A percentile compares a stretch with the other conserved stretches of the same genome.
phyloP scores from a whole-genome alignment of 2,329 filamentous ascomycete genomes.

The Botrytis sinoallii region DNA sequence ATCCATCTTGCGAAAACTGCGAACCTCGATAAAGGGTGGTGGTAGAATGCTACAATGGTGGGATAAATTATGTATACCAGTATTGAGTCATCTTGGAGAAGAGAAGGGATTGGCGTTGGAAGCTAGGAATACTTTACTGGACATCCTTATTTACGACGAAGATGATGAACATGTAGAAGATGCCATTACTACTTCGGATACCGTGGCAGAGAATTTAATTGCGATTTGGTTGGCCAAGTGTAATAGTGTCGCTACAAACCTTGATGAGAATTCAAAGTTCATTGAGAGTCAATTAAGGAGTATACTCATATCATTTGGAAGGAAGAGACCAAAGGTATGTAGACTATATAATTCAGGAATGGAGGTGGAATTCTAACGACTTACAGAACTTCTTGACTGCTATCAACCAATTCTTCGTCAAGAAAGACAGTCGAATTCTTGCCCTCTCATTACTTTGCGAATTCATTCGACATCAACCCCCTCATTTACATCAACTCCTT shows the following conservation, averaged over 20 bases:
- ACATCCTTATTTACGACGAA: conserved; percentile 61
- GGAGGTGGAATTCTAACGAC: conserved; percentile 27
- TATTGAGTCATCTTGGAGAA: conserved; percentile 54
- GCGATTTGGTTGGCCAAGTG: conserved; percentile 54
- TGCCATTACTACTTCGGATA: conserved; percentile 43
- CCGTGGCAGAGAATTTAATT: conserved; percentile 56
- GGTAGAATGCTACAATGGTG: conserved; percentile 69
- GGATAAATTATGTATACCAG: conserved; percentile 57
- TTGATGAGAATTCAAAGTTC: conserved; percentile 45
- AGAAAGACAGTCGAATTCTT: conserved; percentile 60
- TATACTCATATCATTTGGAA: conserved; percentile 48
- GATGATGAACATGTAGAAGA: conserved; percentile 52
- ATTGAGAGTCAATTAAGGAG: conserved; percentile 47
- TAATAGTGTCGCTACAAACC: conserved; percentile 40
- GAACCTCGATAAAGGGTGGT: conserved; percentile 61
- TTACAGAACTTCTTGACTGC: conserved; percentile 62
- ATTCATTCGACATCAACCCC: conserved; percentile 73
- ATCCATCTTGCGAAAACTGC: conserved; percentile 60
- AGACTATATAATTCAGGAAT: conserved; percentile 10
- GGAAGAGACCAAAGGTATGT: conserved; percentile 61
- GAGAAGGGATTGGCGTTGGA: conserved; percentile 64
- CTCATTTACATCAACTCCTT: conserved; percentile 69
- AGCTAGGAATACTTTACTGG: conserved; percentile 61
- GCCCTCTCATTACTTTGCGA: conserved; percentile 66
- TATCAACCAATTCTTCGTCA: conserved; percentile 64